Evolutionary conservation across 352 stramenopile genomes (phyloP), one percentile per base, ranked within the genome.

Genomic region (Phytopythium vexans): DNA sequence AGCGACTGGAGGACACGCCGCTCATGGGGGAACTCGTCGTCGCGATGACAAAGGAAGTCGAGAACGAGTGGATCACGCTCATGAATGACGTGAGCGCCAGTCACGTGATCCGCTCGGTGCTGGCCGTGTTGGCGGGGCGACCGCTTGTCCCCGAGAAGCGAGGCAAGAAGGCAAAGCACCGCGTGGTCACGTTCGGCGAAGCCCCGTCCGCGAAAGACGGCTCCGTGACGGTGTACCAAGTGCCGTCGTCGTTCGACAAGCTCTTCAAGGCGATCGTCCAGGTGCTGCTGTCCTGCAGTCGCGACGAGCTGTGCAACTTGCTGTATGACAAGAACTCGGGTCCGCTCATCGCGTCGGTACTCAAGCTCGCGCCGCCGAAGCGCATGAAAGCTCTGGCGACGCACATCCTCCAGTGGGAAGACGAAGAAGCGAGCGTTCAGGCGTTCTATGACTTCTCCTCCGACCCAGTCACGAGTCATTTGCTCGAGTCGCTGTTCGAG

Each of bases 71-170:
- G 83, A 71, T 93, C 49, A 86, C 76, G n/a, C 66, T 93, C 15
- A 86, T 91, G 74, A 90, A 90, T 60, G 83, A 93, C 48, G 79
- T 93, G 8, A 93, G 83, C 49, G 83, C 83, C n/a, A 91, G 76
- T 52, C 83, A 93, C 47, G 83, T 93, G 44, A 63, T 91, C 52
- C 83, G 83, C 21, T 88, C 78, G 3, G 74, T 93, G 46, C 62
- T 93, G 0, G 78, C 78, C 2, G 68, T 79, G 41, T 64, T 93
- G 14, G 78, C 71, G 5, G 83, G 83, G 15, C 82, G 80, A 34
- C 72, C 83, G 11, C 65, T 90, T 2, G 73, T 87, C 16, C 54
- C 71, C 4, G 81, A 93, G 56, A 93, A 91, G 62, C 78, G 83
- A 27, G 83, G 83, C 16, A 93, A 93, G 64, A 91, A 89, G 50